Evolutionary conservation across 225 moss, liverwort and hornwort genomes (phyloP).

Genomic region (Antitrichia curtipendula): DNA sequence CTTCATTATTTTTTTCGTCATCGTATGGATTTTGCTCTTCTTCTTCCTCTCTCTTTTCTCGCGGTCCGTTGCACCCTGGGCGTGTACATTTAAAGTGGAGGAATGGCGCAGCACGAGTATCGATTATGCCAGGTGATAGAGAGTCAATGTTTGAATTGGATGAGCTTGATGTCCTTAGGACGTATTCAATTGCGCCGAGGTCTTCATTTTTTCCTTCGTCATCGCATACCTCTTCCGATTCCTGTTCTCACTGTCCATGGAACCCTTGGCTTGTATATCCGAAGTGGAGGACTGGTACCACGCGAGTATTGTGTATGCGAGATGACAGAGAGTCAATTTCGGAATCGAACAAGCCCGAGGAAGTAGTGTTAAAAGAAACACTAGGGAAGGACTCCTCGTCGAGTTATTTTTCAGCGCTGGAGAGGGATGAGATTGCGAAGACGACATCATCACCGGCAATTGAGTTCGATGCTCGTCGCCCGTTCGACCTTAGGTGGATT

Average conservation of each 20-base stretch:
- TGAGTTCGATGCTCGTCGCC: background rate
- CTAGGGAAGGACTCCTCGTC: background rate
- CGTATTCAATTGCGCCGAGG: background rate
- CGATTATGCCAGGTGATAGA: background rate
- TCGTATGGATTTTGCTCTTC: background rate
- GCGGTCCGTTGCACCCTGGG: background rate
- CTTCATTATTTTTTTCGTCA: background rate
- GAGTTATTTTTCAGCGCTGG: slow-evolving; percentile 1
- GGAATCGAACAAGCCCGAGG: background rate
- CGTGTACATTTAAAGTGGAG: background rate
- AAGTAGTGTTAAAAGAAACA: background rate
- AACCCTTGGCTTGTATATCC: background rate
- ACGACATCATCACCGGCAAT: background rate
- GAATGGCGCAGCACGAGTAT: background rate
- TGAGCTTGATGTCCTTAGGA: background rate
- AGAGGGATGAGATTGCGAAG: background rate
- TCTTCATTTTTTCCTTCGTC: background rate
- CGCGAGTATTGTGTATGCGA: background rate
- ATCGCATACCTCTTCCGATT: background rate
- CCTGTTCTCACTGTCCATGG: background rate
- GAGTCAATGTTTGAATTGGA: background rate
- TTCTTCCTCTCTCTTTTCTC: background rate
- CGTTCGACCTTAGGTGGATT: slow-evolving; percentile 18
- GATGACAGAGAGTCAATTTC: background rate
- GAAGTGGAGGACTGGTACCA: background rate